Percentiles rank a stretch among this genome's conserved stretches.
These are phyloP conservation scores for Fusarium chuoi DNA, from an alignment of 2,329 filamentous ascomycete species.

Conservation along the genomic window DNA sequence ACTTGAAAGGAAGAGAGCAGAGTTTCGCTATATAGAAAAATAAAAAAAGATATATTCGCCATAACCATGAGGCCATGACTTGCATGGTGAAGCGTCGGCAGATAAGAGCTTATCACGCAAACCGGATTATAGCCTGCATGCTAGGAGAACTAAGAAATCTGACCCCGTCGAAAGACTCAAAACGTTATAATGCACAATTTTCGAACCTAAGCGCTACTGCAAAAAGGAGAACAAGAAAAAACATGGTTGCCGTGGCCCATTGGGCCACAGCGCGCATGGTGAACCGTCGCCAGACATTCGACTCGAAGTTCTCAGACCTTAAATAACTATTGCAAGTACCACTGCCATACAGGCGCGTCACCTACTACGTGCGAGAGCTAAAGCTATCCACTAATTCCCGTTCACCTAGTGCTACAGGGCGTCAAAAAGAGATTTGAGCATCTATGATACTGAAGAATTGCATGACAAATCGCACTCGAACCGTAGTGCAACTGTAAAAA, in stretches of 20 bases:
- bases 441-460: neutral
- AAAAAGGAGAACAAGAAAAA: neutral
- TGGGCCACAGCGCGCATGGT: neutral
- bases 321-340: neutral
- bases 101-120: neutral
- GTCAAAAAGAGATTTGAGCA: neutral
- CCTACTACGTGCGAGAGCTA: too few species aligned
- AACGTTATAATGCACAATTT: neutral
- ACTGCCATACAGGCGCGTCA: neutral
- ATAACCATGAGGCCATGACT: neutral
- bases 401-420: too few species aligned
- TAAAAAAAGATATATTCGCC: neutral
- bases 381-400: too few species aligned
- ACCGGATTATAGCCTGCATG: too few species aligned
- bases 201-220: rapidly evolving
- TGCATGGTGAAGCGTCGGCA: neutral
- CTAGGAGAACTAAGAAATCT: too few species aligned
- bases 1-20: too few species aligned
- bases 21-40: neutral
- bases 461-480: neutral
- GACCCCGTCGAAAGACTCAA: too few species aligned
- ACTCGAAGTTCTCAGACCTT: neutral
- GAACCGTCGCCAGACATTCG: neutral
- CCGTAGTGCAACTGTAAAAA: neutral
- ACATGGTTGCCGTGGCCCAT: neutral